These are phyloP conservation scores for Pseudocercospora fijiensis DNA, from an alignment of 2,329 filamentous ascomycete genomes.

Conservation along the genomic window DNA sequence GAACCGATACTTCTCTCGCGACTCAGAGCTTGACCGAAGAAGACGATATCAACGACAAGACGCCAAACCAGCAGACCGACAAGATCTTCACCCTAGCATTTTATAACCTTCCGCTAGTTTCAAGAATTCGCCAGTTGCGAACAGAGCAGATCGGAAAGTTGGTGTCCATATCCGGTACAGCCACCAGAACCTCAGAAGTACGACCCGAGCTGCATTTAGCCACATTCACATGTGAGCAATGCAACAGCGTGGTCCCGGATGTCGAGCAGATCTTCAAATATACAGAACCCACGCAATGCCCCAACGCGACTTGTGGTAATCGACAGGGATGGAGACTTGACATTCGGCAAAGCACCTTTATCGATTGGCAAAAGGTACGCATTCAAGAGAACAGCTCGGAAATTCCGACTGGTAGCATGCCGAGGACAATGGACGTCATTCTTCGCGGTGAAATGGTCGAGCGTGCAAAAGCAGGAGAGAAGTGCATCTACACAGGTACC, in stretches of 20 bases:
- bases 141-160: conserved; percentile 90
- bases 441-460: conserved; percentile 96
- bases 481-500: conserved; percentile 95
- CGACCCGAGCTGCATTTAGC: conserved; percentile 88
- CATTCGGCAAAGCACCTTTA: conserved; percentile 93
- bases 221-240: conserved; percentile 88
- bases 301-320: conserved; percentile 83
- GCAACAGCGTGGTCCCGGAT: conserved; percentile 79
- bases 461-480: conserved; percentile 93
- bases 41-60: conserved; percentile 64
- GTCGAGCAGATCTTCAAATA: conserved; percentile 98
- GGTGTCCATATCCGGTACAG: conserved; percentile 92
- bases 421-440: conserved; percentile 95
- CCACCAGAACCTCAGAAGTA: conserved; percentile 95
- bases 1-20: conserved; percentile 58
- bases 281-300: conserved; percentile 93
- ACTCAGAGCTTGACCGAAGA: conserved; percentile 61
- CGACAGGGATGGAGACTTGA: conserved; percentile 93
- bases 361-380: conserved; percentile 98
- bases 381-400: conserved; percentile 98
- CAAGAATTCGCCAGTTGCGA: conserved; percentile 78
- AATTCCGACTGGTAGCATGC: conserved; percentile 98
- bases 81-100: conserved; percentile 92
- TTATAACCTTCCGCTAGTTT: conserved; percentile 87
- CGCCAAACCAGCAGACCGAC: conserved; percentile 90